Evolutionary conservation across 345 rosid species (phyloP).

Genomic region (Clausena lansium): DNA sequence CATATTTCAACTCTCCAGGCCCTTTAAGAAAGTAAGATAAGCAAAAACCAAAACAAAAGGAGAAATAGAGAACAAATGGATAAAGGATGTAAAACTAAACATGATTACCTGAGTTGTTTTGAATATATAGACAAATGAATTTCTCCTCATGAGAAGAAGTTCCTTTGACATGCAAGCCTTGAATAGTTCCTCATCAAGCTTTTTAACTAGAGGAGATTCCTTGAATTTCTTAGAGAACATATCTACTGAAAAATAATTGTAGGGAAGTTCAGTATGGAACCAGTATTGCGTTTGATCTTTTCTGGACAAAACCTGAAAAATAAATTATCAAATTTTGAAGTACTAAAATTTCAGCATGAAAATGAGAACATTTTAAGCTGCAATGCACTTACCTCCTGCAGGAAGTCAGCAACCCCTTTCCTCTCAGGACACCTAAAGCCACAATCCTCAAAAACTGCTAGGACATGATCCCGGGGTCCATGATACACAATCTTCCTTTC

Average conservation of each 20-base stretch:
- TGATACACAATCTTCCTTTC: conserved; percentile 50
- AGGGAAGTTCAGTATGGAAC: neutral
- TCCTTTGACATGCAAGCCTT: conserved; percentile 11
- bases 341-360: neutral
- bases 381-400: conserved; percentile 37
- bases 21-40: neutral
- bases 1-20: neutral
- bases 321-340: neutral
- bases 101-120: neutral
- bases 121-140: conserved; percentile 8
- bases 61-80: too few relatives aligned
- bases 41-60: too few relatives aligned
- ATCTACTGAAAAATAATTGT: neutral
- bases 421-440: conserved; percentile 52
- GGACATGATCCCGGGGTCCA: conserved; percentile 38
- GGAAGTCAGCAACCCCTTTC: conserved; percentile 49
- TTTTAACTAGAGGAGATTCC: neutral
- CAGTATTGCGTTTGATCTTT: neutral
- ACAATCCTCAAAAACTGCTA: conserved; percentile 36
- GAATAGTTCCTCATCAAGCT: neutral
- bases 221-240: neutral
- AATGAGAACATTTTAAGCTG: neutral
- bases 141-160: conserved; percentile 10
- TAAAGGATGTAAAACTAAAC: too few relatives aligned
- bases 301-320: neutral